Evolutionary conservation across 768 basidiomycete species (phyloP).

Genomic region (Tricholoma saponaceum): DNA sequence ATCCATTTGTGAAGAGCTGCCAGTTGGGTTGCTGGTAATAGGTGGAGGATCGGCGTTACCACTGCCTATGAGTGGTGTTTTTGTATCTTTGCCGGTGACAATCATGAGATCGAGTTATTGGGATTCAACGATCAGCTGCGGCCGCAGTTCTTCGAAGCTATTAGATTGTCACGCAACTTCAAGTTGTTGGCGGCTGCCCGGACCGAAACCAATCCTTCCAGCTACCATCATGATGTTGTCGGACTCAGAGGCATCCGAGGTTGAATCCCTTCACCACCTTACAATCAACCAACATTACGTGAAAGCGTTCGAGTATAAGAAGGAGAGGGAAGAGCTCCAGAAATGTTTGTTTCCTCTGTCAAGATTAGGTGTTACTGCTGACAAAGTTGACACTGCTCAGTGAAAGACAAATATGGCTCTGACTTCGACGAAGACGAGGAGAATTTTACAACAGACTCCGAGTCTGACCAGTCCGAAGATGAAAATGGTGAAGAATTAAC

Average conservation of each 20-base stretch:
- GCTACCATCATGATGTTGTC: too few species aligned
- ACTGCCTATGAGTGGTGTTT: too few species aligned
- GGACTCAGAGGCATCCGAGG: constrained; percentile 43
- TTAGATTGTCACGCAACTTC: too few species aligned
- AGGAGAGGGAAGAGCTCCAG: constrained; percentile 80
- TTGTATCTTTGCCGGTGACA: too few species aligned
- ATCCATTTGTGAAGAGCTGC: too few species aligned
- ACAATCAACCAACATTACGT: constrained; percentile 76
- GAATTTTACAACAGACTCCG: constrained; percentile 56
- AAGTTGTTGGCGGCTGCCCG: too few species aligned
- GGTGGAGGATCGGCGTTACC: too few species aligned
- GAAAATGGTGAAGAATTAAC: constrained; percentile 95
- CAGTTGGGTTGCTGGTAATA: too few species aligned
- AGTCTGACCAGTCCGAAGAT: constrained; percentile 83
- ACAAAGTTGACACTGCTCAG: constrained; percentile 31
- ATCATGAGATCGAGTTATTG: too few species aligned
- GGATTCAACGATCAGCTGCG: not conserved
- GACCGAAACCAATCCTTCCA: too few species aligned
- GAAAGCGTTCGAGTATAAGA: constrained; percentile 78
- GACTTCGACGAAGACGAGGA: constrained; percentile 55
- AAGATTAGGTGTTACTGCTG: not conserved
- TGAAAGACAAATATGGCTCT: constrained; percentile 86
- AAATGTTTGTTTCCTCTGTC: constrained; percentile 49
- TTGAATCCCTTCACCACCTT: constrained; percentile 40
- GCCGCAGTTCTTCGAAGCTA: not conserved